Percentiles rank a stretch among this genome's conserved stretches.
Evolutionary conservation across 2,329 filamentous ascomycete genomes (phyloP).

Genomic region (Arthrobotrys pseudoclavata): DNA sequence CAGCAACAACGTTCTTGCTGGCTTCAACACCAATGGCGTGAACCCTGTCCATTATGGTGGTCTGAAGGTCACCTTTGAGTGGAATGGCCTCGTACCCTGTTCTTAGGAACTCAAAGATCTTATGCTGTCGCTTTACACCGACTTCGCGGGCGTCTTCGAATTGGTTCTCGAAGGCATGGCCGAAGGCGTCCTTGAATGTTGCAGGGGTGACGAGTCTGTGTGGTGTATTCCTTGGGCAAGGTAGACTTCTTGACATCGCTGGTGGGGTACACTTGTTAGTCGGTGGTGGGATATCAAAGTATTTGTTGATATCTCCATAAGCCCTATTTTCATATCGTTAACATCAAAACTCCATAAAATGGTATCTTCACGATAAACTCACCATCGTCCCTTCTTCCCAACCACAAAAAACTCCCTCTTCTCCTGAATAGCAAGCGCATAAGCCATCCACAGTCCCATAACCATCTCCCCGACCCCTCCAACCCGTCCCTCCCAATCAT

Average conservation of each 20-base stretch:
- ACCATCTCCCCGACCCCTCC: constrained; percentile 48
- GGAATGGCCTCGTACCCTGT: constrained; percentile 50
- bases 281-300: constrained; percentile 50
- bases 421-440: constrained; percentile 45
- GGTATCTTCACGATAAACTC: constrained; percentile 13
- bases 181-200: constrained; percentile 43
- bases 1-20: constrained; percentile 42
- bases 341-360: neutral
- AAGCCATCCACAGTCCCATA: constrained; percentile 59
- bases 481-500: constrained; percentile 43
- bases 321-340: constrained; percentile 21
- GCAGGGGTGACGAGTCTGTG: constrained; percentile 50
- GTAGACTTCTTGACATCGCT: constrained; percentile 47
- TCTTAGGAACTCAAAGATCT: constrained; percentile 48
- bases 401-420: constrained; percentile 55
- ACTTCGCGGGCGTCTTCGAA: constrained; percentile 47
- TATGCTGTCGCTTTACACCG: constrained; percentile 35
- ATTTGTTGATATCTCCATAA: constrained; percentile 50
- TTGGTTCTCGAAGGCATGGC: constrained; percentile 51
- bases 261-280: constrained; percentile 36
- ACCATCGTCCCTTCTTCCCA: constrained; percentile 35
- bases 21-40: constrained; percentile 23
- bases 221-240: constrained; percentile 39
- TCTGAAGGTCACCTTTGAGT: constrained; percentile 12
- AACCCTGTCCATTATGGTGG: constrained; percentile 28